These are phyloP conservation scores for Ilex paraguariensis DNA, from an alignment of 305 asterid genomes.

Conservation along the genomic window DNA sequence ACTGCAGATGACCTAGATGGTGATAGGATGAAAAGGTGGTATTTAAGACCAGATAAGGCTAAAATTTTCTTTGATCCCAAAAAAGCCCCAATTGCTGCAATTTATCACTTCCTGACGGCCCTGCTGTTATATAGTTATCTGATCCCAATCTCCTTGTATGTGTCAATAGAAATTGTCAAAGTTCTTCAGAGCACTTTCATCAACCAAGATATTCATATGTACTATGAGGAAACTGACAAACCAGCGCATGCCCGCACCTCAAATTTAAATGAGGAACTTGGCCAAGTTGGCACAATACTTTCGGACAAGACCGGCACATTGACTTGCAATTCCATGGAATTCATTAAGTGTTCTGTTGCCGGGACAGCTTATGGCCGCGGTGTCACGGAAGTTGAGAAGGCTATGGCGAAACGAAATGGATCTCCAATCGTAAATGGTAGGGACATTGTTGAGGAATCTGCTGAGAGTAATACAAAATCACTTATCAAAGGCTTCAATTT, in stretches of 20 bases:
- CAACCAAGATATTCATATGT: conserved; percentile 75
- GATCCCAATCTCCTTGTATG: conserved; percentile 86
- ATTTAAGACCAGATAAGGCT: conserved; percentile 52
- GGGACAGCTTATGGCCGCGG: conserved; percentile 87
- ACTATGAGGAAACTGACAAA: conserved; percentile 79
- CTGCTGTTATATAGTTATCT: conserved; percentile 73
- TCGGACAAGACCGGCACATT: conserved; percentile 94
- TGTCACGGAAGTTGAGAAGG: conserved; percentile 75
- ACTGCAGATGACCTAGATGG: conserved; percentile 52
- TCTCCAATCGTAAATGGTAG: conserved; percentile 46
- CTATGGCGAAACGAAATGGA: conserved; percentile 77
- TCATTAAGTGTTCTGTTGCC: conserved; percentile 79
- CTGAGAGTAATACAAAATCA: conserved; percentile 25
- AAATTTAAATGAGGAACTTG: conserved; percentile 84
- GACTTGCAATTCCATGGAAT: conserved; percentile 96
- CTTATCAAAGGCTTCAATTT: conserved; percentile 84
- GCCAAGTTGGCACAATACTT: conserved; percentile 86
- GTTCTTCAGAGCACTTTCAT: conserved; percentile 91
- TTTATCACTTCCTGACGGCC: conserved; percentile 75
- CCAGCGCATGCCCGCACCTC: conserved; percentile 96
- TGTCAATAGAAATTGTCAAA: conserved; percentile 85
- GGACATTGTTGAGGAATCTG: conserved; percentile 20
- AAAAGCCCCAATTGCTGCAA: conserved; percentile 64
- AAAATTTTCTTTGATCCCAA: conserved; percentile 67
- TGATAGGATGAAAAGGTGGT: conserved; percentile 59